phyloP scores from a whole-genome alignment of 352 stramenopile genomes.

The Globisporangium alternatum region DNA sequence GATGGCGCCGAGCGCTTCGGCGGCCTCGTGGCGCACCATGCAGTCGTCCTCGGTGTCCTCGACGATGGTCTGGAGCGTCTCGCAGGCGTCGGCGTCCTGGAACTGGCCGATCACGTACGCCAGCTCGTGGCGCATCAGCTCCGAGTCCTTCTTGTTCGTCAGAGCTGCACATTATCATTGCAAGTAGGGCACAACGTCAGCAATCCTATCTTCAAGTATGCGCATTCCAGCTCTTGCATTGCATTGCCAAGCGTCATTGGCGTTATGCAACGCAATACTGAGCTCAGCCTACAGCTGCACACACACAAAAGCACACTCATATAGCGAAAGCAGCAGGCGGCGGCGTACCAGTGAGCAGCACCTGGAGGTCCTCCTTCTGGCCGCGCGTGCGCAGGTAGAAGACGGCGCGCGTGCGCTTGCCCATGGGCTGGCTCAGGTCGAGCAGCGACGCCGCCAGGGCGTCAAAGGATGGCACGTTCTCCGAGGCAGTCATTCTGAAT shows the following conservation, averaged over 20 bases:
- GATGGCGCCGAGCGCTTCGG: slow-evolving; percentile 97
- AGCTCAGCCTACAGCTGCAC: no score
- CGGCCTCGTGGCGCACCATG: slow-evolving; percentile 93
- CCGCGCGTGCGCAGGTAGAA: slow-evolving; percentile 90
- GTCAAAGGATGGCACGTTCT: slow-evolving; percentile 54
- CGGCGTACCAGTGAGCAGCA: slow-evolving; percentile 53
- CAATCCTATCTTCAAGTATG: neutral
- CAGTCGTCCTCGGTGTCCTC: slow-evolving; percentile 86
- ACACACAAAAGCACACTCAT: neutral
- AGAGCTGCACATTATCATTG: slow-evolving; percentile 41
- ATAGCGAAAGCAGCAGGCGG: neutral
- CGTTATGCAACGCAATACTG: neutral
- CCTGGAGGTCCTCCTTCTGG: slow-evolving; percentile 67
- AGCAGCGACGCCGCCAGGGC: slow-evolving; percentile 58
- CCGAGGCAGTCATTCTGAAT: slow-evolving; percentile 22
- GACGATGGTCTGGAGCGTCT: slow-evolving; percentile 74
- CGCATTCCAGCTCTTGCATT: neutral
- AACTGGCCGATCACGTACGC: slow-evolving; percentile 99
- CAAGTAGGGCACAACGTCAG: slow-evolving; percentile 2
- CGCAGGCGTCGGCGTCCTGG: slow-evolving; percentile 85
- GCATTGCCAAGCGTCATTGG: neutral
- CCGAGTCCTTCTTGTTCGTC: slow-evolving; percentile 84
- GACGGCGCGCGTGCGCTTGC: slow-evolving; percentile 90
- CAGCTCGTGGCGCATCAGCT: slow-evolving; percentile 97
- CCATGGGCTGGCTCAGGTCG: slow-evolving; percentile 78